Evolutionary conservation across 106 monocot species (phyloP).

Genomic region (Posidonia australis): DNA sequence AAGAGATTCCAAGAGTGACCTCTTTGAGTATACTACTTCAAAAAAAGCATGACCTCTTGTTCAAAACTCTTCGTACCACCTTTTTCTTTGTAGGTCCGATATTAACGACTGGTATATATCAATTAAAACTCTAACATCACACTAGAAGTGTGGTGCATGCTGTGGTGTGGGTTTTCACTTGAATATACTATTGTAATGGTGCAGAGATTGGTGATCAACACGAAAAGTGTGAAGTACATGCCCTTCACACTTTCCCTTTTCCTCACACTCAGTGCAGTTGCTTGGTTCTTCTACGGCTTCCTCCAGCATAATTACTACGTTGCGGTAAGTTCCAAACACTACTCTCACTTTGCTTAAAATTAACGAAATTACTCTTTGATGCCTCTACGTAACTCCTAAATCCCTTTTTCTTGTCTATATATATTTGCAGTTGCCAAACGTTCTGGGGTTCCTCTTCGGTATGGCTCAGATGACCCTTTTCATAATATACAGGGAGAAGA

Average conservation of each 20-base stretch:
- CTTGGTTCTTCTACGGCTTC: constrained; percentile 59
- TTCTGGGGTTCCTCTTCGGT: constrained; percentile 52
- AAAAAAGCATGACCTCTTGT: too few species aligned
- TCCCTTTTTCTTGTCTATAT: not conserved
- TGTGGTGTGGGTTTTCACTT: too few species aligned
- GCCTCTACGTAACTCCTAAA: too few species aligned
- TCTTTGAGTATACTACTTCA: too few species aligned
- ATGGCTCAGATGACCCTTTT: constrained; percentile 52
- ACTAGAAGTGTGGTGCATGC: too few species aligned
- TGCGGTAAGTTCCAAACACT: constrained; percentile 13
- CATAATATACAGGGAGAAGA: constrained; percentile 23
- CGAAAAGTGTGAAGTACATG: constrained; percentile 71
- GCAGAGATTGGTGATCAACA: constrained; percentile 54
- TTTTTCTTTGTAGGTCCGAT: too few species aligned
- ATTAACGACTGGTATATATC: too few species aligned
- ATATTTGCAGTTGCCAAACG: constrained; percentile 44
- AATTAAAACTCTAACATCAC: not conserved
- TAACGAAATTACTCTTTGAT: not conserved
- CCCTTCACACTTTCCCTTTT: constrained; percentile 64
- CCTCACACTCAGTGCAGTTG: constrained; percentile 54
- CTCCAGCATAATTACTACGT: constrained; percentile 36
- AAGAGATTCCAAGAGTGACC: too few species aligned
- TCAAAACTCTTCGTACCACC: too few species aligned
- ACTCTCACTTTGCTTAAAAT: not conserved
- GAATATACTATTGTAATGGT: not conserved